Evolutionary conservation across 1,139 yeast genomes (phyloP).

Genomic region (Geotrichum aggregatum): DNA sequence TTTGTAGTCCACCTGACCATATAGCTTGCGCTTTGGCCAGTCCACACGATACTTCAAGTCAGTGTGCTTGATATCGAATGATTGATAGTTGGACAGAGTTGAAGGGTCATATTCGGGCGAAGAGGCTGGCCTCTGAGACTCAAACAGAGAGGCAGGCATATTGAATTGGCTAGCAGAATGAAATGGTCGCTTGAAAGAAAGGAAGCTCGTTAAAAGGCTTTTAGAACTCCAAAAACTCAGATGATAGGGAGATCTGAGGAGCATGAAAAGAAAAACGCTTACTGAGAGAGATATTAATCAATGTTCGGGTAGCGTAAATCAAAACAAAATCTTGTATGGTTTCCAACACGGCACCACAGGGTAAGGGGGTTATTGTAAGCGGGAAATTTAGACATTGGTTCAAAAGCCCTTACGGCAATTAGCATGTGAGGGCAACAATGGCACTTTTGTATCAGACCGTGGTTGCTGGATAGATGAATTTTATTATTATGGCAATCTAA

Average conservation of each 20-base stretch:
- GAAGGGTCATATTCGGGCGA: conserved; percentile 54
- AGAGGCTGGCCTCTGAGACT: conserved; percentile 24
- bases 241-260: neutral
- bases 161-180: neutral
- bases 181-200: neutral
- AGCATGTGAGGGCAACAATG: too few relatives aligned
- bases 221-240: neutral
- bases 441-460: too few relatives aligned
- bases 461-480: too few relatives aligned
- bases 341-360: too few relatives aligned
- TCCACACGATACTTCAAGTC: conserved; percentile 51
- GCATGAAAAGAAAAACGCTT: neutral
- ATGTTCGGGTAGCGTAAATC: too few relatives aligned
- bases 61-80: conserved; percentile 52
- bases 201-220: neutral
- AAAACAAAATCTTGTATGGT: too few relatives aligned
- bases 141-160: conserved; percentile 18
- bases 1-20: conserved; percentile 54
- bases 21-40: conserved; percentile 51
- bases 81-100: conserved; percentile 65
- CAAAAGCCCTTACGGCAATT: too few relatives aligned
- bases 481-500: too few relatives aligned
- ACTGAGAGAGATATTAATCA: neutral
- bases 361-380: too few relatives aligned
- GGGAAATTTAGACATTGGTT: too few relatives aligned